phyloP scores from a whole-genome alignment of 192 early-diverging fungal species.

The Podila epicladia region DNA sequence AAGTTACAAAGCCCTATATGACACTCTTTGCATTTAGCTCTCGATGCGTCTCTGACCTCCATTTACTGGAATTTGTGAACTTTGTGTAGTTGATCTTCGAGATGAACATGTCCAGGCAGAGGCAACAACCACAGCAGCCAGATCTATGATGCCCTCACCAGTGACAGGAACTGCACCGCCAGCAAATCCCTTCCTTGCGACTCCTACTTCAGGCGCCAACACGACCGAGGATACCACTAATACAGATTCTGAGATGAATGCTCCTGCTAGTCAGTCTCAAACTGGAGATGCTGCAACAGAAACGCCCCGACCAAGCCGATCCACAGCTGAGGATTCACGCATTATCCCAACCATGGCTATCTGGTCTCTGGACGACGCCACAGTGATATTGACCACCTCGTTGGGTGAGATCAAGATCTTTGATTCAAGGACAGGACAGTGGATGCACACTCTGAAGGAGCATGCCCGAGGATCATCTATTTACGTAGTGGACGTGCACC shows the following conservation, averaged over 20 bases:
- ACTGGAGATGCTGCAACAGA: slow-evolving; percentile 2
- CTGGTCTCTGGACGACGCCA: slow-evolving; percentile 76
- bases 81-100: slow-evolving; percentile 35
- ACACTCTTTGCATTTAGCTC: neutral
- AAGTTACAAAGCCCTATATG: slow-evolving; percentile 15
- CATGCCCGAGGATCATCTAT: slow-evolving; percentile 66
- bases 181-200: slow-evolving; percentile 13
- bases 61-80: neutral
- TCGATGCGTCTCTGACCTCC: neutral
- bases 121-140: slow-evolving; percentile 45
- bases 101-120: slow-evolving; percentile 45
- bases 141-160: slow-evolving; percentile 48
- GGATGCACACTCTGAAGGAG: slow-evolving; percentile 59
- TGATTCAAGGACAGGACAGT: slow-evolving; percentile 70
- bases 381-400: slow-evolving; percentile 74
- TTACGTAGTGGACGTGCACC: slow-evolving; percentile 82
- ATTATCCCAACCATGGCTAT: slow-evolving; percentile 63
- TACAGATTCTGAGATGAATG: slow-evolving; percentile 45
- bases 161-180: slow-evolving; percentile 4
- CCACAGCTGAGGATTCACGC: slow-evolving; percentile 25
- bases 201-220: neutral
- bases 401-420: slow-evolving; percentile 74
- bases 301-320: neutral
- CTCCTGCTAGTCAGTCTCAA: slow-evolving; percentile 12
- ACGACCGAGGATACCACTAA: slow-evolving; percentile 19